Evolutionary conservation across 2,329 filamentous ascomycete species (phyloP), one percentile per base, ranked within the genome.

Genomic region (Escovopsis sp.): DNA sequence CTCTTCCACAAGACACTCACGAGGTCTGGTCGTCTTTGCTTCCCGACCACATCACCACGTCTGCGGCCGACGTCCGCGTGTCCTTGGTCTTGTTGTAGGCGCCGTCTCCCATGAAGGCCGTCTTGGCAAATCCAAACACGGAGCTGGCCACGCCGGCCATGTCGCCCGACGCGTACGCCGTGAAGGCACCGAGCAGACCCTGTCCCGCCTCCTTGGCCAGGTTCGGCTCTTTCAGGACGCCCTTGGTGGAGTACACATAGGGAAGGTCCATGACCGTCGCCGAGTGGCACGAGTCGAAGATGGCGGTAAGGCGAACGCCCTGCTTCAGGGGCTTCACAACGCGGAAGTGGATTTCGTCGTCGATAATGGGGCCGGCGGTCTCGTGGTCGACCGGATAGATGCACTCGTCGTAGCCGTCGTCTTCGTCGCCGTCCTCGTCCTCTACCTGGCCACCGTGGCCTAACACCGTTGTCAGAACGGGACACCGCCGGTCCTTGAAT

Each of bases 31-130:
- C 77, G 58, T 98, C 91, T 64, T 94, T 95, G 67, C 85, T 93
- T 44, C 91, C 91, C 47, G 85, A 94, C 83, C 88, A 94, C 85
- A 95, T 94, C 59, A 98, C 77, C 30, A 98, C 91, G 62, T 98
- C 91, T 35, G 91, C 91, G 1, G 88, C 82, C 43, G 83, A 91
- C 12, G 91, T 96, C 67, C 93, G 93, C 36, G 89, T 96, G 51
- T 82, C 75, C 58, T 85, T 72, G 48, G 88, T 85, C 59, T 78
- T 80, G 64, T 93, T 74, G 61, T 87, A 81, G 15, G 81, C 80
- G 33, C 82, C 77, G 51, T 91, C 80, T 51, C 88, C 88, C 46
- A 67, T 75, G 19, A 85, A 82, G 15, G 86, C 87, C 58, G 87
- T 84, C 70, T 95, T 95, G 63, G 93, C 78, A 56, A 96, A 75